These are phyloP conservation scores for Emmonsiellopsis sp. DNA, from an alignment of 2,329 filamentous ascomycete species.

Conservation along the genomic window DNA sequence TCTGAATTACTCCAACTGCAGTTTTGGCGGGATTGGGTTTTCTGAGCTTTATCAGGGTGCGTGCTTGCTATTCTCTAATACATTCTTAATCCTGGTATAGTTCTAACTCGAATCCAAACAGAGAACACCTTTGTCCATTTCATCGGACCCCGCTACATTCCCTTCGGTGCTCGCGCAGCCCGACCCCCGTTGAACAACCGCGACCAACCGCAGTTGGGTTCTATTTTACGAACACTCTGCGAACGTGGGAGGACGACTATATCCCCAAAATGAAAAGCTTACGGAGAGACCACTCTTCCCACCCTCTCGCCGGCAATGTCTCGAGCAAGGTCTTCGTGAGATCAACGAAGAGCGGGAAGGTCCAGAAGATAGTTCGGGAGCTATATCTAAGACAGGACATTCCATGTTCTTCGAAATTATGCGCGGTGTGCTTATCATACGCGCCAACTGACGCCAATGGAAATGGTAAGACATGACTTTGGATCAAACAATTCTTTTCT, in stretches of 20 bases:
- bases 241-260: background rate
- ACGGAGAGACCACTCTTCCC: slow-evolving; percentile 45
- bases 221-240: background rate
- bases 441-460: slow-evolving; percentile 73
- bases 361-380: slow-evolving; percentile 97
- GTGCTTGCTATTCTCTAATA: background rate
- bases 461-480: slow-evolving; percentile 48
- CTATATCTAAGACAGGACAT: slow-evolving; percentile 94
- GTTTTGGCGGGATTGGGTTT: background rate
- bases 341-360: slow-evolving; percentile 90
- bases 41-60: background rate
- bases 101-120: background rate
- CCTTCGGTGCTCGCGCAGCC: background rate
- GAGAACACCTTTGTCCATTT: background rate
- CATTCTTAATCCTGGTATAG: background rate
- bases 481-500: background rate
- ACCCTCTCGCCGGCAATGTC: slow-evolving; percentile 58
- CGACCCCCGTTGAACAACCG: background rate
- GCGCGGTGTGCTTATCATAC: slow-evolving; percentile 60
- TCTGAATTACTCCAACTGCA: background rate
- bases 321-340: slow-evolving; percentile 94
- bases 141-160: background rate
- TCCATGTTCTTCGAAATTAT: slow-evolving; percentile 88
- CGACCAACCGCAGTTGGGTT: background rate
- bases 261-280: slow-evolving; percentile 50